phyloP scores from a whole-genome alignment of 352 stramenopile genomes.

The Pythium vanterpoolii region DNA sequence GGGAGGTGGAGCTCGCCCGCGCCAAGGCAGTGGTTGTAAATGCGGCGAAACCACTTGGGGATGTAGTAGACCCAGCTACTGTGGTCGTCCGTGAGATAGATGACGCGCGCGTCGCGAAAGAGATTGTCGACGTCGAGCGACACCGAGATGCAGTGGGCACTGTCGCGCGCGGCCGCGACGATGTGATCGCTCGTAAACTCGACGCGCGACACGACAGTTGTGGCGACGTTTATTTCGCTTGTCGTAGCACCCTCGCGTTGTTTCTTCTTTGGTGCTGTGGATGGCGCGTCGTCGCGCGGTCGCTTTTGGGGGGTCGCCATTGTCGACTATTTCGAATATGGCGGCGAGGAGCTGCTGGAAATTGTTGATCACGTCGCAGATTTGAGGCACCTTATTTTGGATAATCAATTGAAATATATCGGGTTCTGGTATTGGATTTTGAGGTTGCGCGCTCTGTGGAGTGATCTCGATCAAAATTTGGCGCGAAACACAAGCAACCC shows the following conservation, averaged over 20 bases:
- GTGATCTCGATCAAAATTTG: not conserved
- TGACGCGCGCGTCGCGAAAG: slow-evolving; percentile 23
- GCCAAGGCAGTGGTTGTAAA: slow-evolving; percentile 30
- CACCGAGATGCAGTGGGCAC: slow-evolving; percentile 19
- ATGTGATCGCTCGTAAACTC: slow-evolving; percentile 20
- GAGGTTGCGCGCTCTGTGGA: not conserved
- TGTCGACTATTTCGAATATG: not conserved
- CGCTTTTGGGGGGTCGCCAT: slow-evolving; percentile 6
- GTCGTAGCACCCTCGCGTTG: not conserved
- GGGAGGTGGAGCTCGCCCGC: slow-evolving; percentile 9
- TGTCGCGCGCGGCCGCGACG: slow-evolving; percentile 13
- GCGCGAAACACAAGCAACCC: not conserved
- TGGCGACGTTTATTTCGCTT: not conserved
- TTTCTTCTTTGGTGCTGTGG: not conserved
- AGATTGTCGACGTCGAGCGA: slow-evolving; percentile 23
- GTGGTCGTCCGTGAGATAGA: slow-evolving; percentile 27
- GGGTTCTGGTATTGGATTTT: not conserved
- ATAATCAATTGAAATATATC: not conserved
- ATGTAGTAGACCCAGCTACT: slow-evolving; percentile 64
- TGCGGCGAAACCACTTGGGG: slow-evolving; percentile 46
- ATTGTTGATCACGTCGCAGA: not conserved
- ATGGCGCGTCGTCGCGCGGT: not conserved
- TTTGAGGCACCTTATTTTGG: not conserved
- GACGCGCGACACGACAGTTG: slow-evolving; percentile 8
- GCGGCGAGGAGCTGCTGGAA: not conserved